Conservation (phyloP, 1,284 basidiomycete species). For the Lignosus rhinocerotis region DNA sequence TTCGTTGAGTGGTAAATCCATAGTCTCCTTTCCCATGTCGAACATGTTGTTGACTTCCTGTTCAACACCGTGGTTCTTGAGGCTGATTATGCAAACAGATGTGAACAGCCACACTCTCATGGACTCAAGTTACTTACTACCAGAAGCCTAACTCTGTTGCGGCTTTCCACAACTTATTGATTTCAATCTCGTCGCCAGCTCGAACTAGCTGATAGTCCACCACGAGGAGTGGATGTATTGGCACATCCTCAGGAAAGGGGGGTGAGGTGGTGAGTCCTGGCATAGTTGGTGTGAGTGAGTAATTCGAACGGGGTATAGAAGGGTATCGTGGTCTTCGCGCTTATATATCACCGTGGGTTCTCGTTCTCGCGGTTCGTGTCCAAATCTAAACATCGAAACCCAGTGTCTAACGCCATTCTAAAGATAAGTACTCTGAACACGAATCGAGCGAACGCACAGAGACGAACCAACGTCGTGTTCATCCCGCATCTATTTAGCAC, state of each 20-base stretch:
- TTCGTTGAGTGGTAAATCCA: conserved; percentile 34
- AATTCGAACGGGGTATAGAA: no score
- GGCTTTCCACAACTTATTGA: conserved; percentile 30
- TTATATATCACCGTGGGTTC: no score
- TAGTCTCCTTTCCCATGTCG: conserved; percentile 35
- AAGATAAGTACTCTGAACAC: no score
- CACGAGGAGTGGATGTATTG: conserved; percentile 34
- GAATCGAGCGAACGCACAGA: no score
- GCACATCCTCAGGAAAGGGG: conserved; percentile 35
- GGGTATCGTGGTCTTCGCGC: no score
- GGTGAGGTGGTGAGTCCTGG: conserved; percentile 13
- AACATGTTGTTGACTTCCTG: conserved; percentile 36
- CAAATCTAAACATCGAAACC: no score
- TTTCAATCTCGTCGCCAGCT: conserved; percentile 26
- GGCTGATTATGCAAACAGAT: conserved; percentile 11
- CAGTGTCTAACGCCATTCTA: no score
- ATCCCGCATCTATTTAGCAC: no score
- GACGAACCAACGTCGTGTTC: no score
- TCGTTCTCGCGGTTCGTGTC: no score
- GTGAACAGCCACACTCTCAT: no score
- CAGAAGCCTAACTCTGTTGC: conserved; percentile 32
- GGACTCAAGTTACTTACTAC: conserved; percentile 24
- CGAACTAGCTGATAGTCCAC: conserved; percentile 33
- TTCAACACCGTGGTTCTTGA: conserved; percentile 38
- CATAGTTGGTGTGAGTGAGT: neutral